phyloP scores from a whole-genome alignment of 331 rosid genomes.

The Dryas integrifolia region DNA sequence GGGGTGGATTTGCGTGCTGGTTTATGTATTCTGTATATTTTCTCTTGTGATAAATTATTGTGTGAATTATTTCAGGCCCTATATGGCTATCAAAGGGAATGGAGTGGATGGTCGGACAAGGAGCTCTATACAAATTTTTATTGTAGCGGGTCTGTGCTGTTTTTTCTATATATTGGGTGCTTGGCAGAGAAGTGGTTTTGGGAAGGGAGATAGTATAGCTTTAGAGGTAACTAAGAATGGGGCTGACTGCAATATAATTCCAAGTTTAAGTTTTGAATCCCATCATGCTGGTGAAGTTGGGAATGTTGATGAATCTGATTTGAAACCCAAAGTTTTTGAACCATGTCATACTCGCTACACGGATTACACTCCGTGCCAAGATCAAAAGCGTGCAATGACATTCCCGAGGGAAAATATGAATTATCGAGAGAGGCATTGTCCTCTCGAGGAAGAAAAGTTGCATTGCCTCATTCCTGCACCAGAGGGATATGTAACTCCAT shows the following conservation, averaged over 20 bases:
- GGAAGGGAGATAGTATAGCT: slow-evolving; percentile 88
- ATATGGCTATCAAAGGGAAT: slow-evolving; percentile 69
- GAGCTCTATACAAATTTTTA: slow-evolving; percentile 71
- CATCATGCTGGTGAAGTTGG: slow-evolving; percentile 77
- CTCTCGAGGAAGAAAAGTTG: slow-evolving; percentile 71
- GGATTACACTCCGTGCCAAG: slow-evolving; percentile 97
- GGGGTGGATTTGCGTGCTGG: background rate
- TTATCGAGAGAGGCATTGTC: slow-evolving; percentile 92
- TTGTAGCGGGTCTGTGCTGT: slow-evolving; percentile 81
- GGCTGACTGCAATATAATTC: slow-evolving; percentile 57
- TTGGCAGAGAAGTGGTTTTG: slow-evolving; percentile 96
- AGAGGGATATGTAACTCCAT: slow-evolving; percentile 90
- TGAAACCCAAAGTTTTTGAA: slow-evolving; percentile 48
- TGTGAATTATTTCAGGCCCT: slow-evolving; percentile 36
- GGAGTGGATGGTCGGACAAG: slow-evolving; percentile 77
- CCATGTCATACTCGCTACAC: slow-evolving; percentile 51
- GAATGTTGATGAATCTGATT: slow-evolving; percentile 46
- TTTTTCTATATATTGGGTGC: slow-evolving; percentile 90
- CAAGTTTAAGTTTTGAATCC: slow-evolving; percentile 70
- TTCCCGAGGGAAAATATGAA: slow-evolving; percentile 79
- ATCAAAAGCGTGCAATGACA: slow-evolving; percentile 89
- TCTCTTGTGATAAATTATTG: slow-evolving; percentile 9
- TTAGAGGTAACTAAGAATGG: slow-evolving; percentile 63
- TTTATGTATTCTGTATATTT: background rate
- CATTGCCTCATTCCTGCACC: slow-evolving; percentile 95